phyloP scores from a whole-genome alignment of 495 filamentous ascomycete genomes.

The Neurospora tetrasperma region DNA sequence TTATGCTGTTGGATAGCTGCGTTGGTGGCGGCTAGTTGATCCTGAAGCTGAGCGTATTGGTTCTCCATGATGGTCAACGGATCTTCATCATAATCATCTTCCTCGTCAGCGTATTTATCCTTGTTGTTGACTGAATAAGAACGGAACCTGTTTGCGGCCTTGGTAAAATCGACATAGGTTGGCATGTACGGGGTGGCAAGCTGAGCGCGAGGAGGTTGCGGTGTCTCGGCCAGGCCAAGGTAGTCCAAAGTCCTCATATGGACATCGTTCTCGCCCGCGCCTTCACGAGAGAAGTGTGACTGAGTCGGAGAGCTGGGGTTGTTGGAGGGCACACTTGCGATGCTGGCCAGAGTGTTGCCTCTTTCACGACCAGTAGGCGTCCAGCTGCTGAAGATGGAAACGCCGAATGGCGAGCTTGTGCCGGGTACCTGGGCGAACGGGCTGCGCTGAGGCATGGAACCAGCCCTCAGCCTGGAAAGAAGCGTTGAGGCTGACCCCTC shows the following conservation, averaged over 20 bases:
- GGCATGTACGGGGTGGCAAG: conserved; percentile 70
- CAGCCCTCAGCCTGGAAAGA: conserved; percentile 80
- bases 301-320: conserved; percentile 79
- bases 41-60: conserved; percentile 50
- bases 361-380: conserved; percentile 67
- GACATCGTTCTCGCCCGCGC: conserved; percentile 72
- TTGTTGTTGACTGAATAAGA: conserved; percentile 98
- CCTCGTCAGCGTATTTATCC: conserved; percentile 93
- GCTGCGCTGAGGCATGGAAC: conserved; percentile 86
- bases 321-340: conserved; percentile 62
- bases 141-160: conserved; percentile 76
- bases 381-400: conserved; percentile 77
- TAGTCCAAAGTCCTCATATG: conserved; percentile 91
- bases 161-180: conserved; percentile 62
- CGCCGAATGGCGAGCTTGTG: conserved; percentile 63
- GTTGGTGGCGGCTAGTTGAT: conserved; percentile 64
- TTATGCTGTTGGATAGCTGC: conserved; percentile 91
- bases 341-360: conserved; percentile 76
- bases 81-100: conserved; percentile 70
- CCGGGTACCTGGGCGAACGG: conserved; percentile 49
- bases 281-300: conserved; percentile 82
- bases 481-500: conserved; percentile 55
- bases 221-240: conserved; percentile 87
- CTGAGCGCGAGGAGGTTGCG: conserved; percentile 64
- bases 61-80: conserved; percentile 58